Evolutionary conservation across 192 early-diverging fungal species (phyloP).

Genomic region (Coemansia sp.): DNA sequence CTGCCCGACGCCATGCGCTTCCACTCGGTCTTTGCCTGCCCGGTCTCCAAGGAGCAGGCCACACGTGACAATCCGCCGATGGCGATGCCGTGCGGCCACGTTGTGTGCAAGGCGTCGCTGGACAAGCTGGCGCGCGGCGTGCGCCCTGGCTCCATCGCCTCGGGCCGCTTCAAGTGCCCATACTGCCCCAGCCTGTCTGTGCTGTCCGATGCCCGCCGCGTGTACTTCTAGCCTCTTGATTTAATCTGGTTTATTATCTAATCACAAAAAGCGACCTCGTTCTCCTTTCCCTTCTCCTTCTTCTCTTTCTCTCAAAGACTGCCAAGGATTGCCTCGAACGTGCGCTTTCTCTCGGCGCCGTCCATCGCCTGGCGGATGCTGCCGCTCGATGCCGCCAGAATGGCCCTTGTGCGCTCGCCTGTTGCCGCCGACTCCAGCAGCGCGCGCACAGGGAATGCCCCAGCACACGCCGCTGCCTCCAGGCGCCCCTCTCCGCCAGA

Average conservation of each 20-base stretch:
- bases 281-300: no score
- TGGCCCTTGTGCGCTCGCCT: constrained; percentile 13
- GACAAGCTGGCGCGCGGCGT: constrained; percentile 74
- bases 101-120: constrained; percentile 90
- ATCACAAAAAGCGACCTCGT: no score
- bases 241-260: no score
- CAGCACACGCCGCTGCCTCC: constrained; percentile 28
- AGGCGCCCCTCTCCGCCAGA: constrained; percentile 19
- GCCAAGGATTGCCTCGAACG: constrained; percentile 21
- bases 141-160: constrained; percentile 49
- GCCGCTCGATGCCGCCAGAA: constrained; percentile 18
- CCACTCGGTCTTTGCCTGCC: constrained; percentile 96
- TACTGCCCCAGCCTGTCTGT: constrained; percentile 92
- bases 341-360: constrained; percentile 18
- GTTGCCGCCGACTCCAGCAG: constrained; percentile 50
- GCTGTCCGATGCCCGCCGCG: constrained; percentile 58
- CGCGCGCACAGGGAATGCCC: constrained; percentile 51
- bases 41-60: constrained; percentile 94
- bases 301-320: constrained; percentile 4
- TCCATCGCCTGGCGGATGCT: constrained; percentile 15
- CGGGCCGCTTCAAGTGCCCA: constrained; percentile 89
- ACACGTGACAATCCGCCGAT: constrained; percentile 94
- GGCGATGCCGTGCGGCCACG: constrained; percentile 97
- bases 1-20: no score
- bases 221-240: constrained; percentile 13